Evolutionary conservation across 129 eudicot species (phyloP), one percentile per base, ranked within the genome.

Genomic region (Artemisia argyi): DNA sequence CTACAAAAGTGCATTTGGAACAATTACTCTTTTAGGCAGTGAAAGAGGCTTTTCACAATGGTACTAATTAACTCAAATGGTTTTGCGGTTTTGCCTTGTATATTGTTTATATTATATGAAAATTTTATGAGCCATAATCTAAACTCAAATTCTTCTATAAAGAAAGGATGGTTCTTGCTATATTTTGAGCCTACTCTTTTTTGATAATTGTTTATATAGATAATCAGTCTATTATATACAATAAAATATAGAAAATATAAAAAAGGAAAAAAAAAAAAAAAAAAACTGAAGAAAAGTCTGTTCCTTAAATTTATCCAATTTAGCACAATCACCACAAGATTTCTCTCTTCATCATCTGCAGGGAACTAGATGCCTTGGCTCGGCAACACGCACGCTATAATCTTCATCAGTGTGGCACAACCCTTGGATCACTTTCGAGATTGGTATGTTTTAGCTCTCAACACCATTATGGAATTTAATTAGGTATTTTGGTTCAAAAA

Each of bases 381-480:
- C 86, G 99, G 70, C 93, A 90, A 61, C 97, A 94, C 83, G 86
- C 97, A 68, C 90, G 93, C 72, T 94, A 84, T 73, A 94, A 94
- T 84, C 99, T 94, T 74, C 88, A 81, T 66, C 96, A 91, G 53
- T 88, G 96, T 76, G 91, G 86, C 64, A 90, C 96, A 44, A 94
- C 99, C 28, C 97, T 94, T n/a, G 97, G 99, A 79, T 94, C 99
- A 68, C 97, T 94, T 86, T 94, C 99, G 70, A 89, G 93, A 79
- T 76, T 94, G 94, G 99, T 94, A 84, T 61, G 82, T 61, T 55
- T 70, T 51, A 44, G 63, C 2, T 75, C 42, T 79, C 17, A 11
- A 22, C 35, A 65, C 66, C n/a, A 49, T 26, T 46, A 51, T 14
- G 28, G 18, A 48, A 68, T 55, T 68, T 20, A n/a, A 74, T 61